Evolutionary conservation across 192 early-diverging fungal species (phyloP), one percentile per base, ranked within the genome.

Genomic region (Allomyces macrogynus): DNA sequence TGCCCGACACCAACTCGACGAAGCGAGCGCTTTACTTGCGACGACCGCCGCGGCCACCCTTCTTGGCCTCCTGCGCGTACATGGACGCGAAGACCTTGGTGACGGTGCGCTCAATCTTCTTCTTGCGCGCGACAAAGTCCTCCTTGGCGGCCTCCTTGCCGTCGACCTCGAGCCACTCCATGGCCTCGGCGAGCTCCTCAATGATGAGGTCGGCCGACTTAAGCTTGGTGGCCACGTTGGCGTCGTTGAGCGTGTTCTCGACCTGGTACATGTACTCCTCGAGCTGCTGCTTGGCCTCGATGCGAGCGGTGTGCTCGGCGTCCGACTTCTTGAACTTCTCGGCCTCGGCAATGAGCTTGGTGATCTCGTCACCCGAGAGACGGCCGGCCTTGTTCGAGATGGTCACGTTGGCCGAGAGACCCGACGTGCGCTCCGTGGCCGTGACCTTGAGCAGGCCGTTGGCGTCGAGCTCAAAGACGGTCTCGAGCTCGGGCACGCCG

Each of bases 301-400:
- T 81, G 63, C 78, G 76, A 62, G 84, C 82, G 74, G 87, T 84
- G 67, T 78, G 81, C 69, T 82, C 75, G 71, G 80, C 77, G 75
- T 90, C 89, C 69, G 83, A 77, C 68, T 87, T 83, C 76, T 82
- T 82, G 77, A 83, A 89, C 83, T 88, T 81, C 78, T 92, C 89
- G 67, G 93, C 91, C 66, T 94, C 93, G 44, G 70, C 66, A 67
- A 96, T 81, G 90, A 96, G 94, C 72, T 89, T 86, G 71, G 94
- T 89, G 69, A 96, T 92, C 71, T 96, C 93, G 65, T 83, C 86
- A 63, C 85, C 84, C 63, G 86, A 87, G 67, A 96, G 80, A 68
- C 90, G 89, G 69, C 87, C 89, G 63, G 89, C 88, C 67, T 88
- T 89, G 85, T 94, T 94, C 74, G 87, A 87, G 80, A 96, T 94